phyloP scores from a whole-genome alignment of 202 grass and related monocot species.

The Hordeum pubiflorum region DNA sequence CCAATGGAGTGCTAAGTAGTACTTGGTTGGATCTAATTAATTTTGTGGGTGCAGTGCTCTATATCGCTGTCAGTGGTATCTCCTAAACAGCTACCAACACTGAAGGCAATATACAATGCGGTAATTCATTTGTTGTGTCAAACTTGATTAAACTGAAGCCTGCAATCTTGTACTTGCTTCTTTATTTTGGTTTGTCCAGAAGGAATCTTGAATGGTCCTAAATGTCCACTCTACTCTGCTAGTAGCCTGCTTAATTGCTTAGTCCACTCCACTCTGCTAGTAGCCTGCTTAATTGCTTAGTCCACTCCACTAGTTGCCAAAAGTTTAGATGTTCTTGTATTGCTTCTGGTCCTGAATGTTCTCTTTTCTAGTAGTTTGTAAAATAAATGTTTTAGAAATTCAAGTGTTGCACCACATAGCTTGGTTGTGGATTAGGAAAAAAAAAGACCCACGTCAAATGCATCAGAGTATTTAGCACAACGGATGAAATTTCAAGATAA shows the following conservation, averaged over 20 bases:
- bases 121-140: slow-evolving; percentile 41
- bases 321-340: background rate
- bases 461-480: slow-evolving; percentile 4
- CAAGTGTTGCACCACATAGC: background rate
- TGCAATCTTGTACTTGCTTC: background rate
- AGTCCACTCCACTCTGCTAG: background rate
- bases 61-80: slow-evolving; percentile 84
- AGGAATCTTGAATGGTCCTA: background rate
- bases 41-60: slow-evolving; percentile 59
- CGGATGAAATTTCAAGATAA: slow-evolving; percentile 6
- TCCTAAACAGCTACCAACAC: slow-evolving; percentile 80
- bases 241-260: background rate
- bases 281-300: background rate
- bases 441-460: background rate
- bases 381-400: background rate
- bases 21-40: slow-evolving; percentile 26
- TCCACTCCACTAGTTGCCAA: background rate
- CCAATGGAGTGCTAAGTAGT: background rate
- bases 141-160: slow-evolving; percentile 8
- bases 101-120: slow-evolving; percentile 88
- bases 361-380: background rate
- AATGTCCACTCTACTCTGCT: background rate
- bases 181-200: background rate
- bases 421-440: background rate
- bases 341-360: background rate